phyloP scores from a whole-genome alignment of 495 filamentous ascomycete species.

The Coniosporium apollinis region DNA sequence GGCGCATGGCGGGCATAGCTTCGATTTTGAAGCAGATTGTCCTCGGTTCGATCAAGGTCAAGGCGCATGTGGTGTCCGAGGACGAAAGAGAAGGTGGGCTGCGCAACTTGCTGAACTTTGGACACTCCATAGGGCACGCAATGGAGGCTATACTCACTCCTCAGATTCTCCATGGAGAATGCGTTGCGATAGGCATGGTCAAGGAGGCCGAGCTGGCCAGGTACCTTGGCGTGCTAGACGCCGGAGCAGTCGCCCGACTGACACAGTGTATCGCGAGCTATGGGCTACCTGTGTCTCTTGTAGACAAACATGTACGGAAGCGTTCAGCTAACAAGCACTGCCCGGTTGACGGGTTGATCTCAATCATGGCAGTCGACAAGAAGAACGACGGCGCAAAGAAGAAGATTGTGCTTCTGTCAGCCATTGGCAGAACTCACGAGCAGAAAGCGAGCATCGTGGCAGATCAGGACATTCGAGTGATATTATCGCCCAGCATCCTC shows the following conservation, averaged over 20 bases:
- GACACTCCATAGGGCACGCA: constrained; percentile 95
- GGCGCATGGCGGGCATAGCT: constrained; percentile 51
- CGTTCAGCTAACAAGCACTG: constrained; percentile 78
- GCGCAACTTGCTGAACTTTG: constrained; percentile 90
- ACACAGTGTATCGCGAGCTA: constrained; percentile 89
- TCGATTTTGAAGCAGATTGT: constrained; percentile 73
- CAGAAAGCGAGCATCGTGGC: constrained; percentile 73
- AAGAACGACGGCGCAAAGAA: constrained; percentile 95
- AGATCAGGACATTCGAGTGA: constrained; percentile 68
- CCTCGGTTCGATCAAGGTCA: constrained; percentile 72
- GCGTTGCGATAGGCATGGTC: constrained; percentile 94
- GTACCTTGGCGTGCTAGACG: constrained; percentile 72
- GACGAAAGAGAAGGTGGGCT: constrained; percentile 92
- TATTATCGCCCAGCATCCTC: constrained; percentile 64
- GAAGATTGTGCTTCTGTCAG: constrained; percentile 87
- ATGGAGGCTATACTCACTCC: constrained; percentile 91
- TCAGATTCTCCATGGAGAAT: constrained; percentile 88
- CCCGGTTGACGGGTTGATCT: constrained; percentile 71
- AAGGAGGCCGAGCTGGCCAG: constrained; percentile 90
- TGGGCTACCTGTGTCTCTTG: constrained; percentile 70
- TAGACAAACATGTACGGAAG: constrained; percentile 69
- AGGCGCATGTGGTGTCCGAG: constrained; percentile 80
- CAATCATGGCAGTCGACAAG: constrained; percentile 95
- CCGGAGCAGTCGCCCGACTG: constrained; percentile 74
- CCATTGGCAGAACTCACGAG: constrained; percentile 77